Evolutionary conservation across 2,329 filamentous ascomycete genomes (phyloP), one percentile per base, ranked within the genome.

Genomic region (Monilinia laxa): DNA sequence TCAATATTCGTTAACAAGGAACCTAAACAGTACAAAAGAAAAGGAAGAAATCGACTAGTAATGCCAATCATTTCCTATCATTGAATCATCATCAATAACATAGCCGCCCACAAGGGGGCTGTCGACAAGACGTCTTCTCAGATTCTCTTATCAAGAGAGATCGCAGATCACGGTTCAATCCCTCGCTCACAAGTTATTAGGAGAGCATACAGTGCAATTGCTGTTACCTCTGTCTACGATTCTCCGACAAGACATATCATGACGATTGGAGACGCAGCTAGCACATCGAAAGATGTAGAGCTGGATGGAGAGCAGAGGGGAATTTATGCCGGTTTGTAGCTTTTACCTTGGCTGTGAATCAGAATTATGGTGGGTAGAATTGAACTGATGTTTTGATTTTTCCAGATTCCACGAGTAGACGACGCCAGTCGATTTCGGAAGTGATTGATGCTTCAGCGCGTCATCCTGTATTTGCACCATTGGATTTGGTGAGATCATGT

Each of bases 101-200:
- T 67, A 51, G 71, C 68, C 70, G 71, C 72, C 70, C 47, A 40
- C 4, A 23, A 51, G 66, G 72, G 69, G 71, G 69, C 71, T 54
- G 62, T 63, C 69, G 67, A 69, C 71, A 80, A 71, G 38, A 81
- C 80, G 80, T 80, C 81, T 78, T 82, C 80, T 57, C 78, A 81
- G 68, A 81, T 82, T 47, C 75, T 81, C 65, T 76, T 82, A 60
- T 82, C 80, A 31, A 73, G 80, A 64, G 80, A 77, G 64, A 79
- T 81, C 68, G 80, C 80, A 53, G 76, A 73, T 40, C 75, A 51
- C n/a, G 23, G 4, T 25, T 51, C 77, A 42, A 70, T 28, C 7
- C 35, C 28, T 31, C 31, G 20, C 40, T 40, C 42, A 4, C 53
- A 20, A 38, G 9, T 25, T 38, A 18, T 49, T 11, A 35, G 35